phyloP scores from a whole-genome alignment of 2,329 filamentous ascomycete genomes.

The Scorias spongiosa region DNA sequence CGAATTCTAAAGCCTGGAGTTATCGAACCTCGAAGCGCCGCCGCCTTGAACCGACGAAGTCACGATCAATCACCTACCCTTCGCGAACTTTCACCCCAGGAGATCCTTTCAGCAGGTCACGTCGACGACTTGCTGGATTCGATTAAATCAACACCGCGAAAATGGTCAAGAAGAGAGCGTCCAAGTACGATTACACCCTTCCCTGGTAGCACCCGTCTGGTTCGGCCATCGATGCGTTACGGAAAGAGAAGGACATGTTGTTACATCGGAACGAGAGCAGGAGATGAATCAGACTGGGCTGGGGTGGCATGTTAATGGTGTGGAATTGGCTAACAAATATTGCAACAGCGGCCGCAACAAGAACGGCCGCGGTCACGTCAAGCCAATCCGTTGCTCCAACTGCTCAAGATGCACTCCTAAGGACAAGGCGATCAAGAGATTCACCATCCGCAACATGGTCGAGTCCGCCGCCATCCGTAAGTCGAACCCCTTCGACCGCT shows the following conservation, averaged over 20 bases:
- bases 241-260: too few species aligned
- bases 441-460: conserved; percentile 99
- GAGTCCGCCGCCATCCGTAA: conserved; percentile 98
- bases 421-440: conserved; percentile 99
- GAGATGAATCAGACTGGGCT: too few species aligned
- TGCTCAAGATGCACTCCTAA: conserved; percentile 77
- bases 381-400: conserved; percentile 92
- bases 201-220: conserved; percentile 1
- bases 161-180: conserved; percentile 65
- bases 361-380: conserved; percentile 99
- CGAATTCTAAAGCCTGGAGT: neutral
- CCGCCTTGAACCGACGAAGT: too few species aligned
- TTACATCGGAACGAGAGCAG: too few species aligned
- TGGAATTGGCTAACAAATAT: conserved; percentile 18
- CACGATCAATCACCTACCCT: neutral
- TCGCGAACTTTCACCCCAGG: neutral
- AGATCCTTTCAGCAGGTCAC: conserved; percentile 12
- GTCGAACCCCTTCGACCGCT: conserved; percentile 28
- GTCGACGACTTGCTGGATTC: conserved; percentile 8
- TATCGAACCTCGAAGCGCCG: neutral
- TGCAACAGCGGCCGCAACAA: conserved; percentile 83
- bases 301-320: too few species aligned
- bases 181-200: conserved; percentile 42
- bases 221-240: too few species aligned
- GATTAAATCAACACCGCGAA: conserved; percentile 35